phyloP scores from a whole-genome alignment of 169 alveolate species.

The Sarcocystis neurona region DNA sequence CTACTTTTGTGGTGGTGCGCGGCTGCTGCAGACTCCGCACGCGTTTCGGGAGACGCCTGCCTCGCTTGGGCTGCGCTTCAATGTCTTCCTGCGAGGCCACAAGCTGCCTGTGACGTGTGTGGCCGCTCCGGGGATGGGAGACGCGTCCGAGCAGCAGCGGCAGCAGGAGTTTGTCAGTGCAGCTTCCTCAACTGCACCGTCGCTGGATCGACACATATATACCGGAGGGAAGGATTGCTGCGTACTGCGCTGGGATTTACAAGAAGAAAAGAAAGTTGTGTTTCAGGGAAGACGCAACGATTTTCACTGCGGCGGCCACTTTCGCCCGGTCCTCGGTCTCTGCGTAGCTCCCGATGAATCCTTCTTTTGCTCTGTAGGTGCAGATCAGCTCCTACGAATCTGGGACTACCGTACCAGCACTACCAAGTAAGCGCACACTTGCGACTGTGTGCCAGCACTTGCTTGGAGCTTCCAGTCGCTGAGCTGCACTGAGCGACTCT shows the following conservation, averaged over 20 bases:
- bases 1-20: not conserved
- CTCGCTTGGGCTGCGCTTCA: not conserved
- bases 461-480: not conserved
- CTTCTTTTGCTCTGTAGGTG: conserved; percentile 72
- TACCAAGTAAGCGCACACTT: not conserved
- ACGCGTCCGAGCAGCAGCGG: conserved; percentile 3
- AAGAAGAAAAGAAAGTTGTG: conserved; percentile 25
- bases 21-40: not conserved
- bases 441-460: not conserved
- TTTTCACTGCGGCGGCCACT: conserved; percentile 33
- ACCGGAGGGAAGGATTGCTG: conserved; percentile 77
- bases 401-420: conserved; percentile 70
- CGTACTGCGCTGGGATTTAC: conserved; percentile 68
- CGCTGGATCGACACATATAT: conserved; percentile 56
- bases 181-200: not conserved
- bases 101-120: conserved; percentile 72
- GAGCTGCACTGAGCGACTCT: not conserved
- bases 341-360: conserved; percentile 57
- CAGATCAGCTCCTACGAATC: conserved; percentile 64
- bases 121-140: conserved; percentile 59
- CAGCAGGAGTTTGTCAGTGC: conserved; percentile 15
- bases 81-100: conserved; percentile 68
- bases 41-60: not conserved
- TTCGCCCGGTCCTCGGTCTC: conserved; percentile 61
- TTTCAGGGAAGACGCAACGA: conserved; percentile 48